phyloP scores from a whole-genome alignment of 805 yeast species.

The Clavispora carvajalis region DNA sequence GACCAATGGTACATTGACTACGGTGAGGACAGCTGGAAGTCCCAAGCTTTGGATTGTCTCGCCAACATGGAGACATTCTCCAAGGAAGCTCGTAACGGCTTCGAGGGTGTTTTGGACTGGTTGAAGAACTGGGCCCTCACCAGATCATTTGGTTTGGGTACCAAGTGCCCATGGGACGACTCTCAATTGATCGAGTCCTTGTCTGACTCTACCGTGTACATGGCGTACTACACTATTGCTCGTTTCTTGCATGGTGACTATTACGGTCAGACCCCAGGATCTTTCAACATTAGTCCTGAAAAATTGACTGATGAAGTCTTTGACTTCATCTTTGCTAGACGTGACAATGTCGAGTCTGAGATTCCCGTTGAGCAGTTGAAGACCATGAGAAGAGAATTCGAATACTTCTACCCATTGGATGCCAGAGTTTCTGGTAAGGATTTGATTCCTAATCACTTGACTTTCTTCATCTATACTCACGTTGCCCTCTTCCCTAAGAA shows the following conservation, averaged over 20 bases:
- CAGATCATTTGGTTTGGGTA: constrained; percentile 93
- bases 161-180: constrained; percentile 95
- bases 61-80: constrained; percentile 70
- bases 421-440: constrained; percentile 92
- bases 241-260: constrained; percentile 83
- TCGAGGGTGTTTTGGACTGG: constrained; percentile 94
- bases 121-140: constrained; percentile 97
- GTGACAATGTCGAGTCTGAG: constrained; percentile 50
- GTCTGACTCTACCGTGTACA: constrained; percentile 93
- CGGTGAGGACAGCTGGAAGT: constrained; percentile 91
- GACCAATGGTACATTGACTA: constrained; percentile 98
- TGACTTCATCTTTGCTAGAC: constrained; percentile 80
- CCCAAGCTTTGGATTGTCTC: constrained; percentile 74
- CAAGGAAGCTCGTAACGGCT: constrained; percentile 82
- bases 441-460: constrained; percentile 93
- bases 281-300: constrained; percentile 68
- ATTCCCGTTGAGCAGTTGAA: constrained; percentile 66
- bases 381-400: constrained; percentile 85
- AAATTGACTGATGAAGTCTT: constrained; percentile 91
- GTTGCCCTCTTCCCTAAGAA: constrained; percentile 87
- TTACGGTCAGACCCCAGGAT: constrained; percentile 73
- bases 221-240: constrained; percentile 87
- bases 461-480: constrained; percentile 90
- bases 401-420: constrained; percentile 94
- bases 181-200: constrained; percentile 89